A percentile compares a stretch with the other conserved stretches of the same genome.
Conservation (phyloP, 2,329 filamentous ascomycete genomes). For the Ophiocordyceps camponoti-leonardi region DNA sequence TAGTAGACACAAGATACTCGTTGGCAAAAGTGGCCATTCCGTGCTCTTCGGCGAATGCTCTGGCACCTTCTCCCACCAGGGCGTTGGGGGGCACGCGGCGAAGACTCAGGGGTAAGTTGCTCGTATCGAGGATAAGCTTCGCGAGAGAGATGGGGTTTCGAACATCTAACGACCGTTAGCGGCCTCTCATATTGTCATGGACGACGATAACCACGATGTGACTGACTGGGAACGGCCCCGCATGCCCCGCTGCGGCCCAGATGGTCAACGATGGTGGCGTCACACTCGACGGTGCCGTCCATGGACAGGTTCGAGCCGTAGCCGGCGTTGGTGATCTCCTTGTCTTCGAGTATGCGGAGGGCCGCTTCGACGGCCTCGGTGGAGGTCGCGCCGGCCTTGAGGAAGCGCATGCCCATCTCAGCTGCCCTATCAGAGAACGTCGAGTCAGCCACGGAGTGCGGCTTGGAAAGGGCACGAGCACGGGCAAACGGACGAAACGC, state of each 20-base stretch:
- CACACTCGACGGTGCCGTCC: conserved; percentile 82
- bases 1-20: conserved; percentile 63
- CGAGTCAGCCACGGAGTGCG: background rate
- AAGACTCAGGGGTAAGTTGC: conserved; percentile 61
- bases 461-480: background rate
- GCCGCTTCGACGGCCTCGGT: conserved; percentile 83
- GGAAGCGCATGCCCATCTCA: conserved; percentile 63
- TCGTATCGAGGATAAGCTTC: conserved; percentile 63
- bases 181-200: no score
- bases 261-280: conserved; percentile 87
- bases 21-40: conserved; percentile 58
- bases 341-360: conserved; percentile 75
- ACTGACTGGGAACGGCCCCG: conserved; percentile 69
- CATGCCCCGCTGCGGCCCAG: conserved; percentile 81
- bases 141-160: conserved; percentile 86
- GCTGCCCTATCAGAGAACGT: conserved; percentile 48
- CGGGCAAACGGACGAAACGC: conserved; percentile 53
- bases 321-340: conserved; percentile 90
- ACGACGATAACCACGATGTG: background rate
- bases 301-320: conserved; percentile 90
- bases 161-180: conserved; percentile 41
- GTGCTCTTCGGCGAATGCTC: conserved; percentile 67
- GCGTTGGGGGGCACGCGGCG: conserved; percentile 85
- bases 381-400: conserved; percentile 63
- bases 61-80: conserved; percentile 71